phyloP scores from a whole-genome alignment of 768 basidiomycete genomes.

The Cystobasidium onofrii region DNA sequence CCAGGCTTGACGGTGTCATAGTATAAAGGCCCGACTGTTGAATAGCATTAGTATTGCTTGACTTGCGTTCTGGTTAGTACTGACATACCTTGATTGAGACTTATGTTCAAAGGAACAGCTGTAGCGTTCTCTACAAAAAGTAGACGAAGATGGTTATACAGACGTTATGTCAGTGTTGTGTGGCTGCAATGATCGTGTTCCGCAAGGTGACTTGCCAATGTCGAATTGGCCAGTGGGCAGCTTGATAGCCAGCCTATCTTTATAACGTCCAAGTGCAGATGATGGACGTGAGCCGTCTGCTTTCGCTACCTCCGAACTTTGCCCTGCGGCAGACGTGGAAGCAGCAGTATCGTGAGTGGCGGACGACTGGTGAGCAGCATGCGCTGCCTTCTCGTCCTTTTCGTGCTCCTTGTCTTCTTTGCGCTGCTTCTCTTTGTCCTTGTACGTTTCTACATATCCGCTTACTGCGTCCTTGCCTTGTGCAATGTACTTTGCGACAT shows the following conservation, averaged over 20 bases:
- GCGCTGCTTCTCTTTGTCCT: background rate
- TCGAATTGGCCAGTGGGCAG: conserved; percentile 25
- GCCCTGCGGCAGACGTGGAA: background rate
- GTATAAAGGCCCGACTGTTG: conserved; percentile 27
- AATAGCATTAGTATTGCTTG: background rate
- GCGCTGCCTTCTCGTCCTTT: background rate
- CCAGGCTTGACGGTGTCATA: conserved; percentile 32
- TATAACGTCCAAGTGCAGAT: background rate
- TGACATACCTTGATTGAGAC: conserved; percentile 9
- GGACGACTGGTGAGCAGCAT: background rate
- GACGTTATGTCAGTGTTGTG: background rate
- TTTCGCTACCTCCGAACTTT: background rate
- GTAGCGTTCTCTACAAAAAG: conserved; percentile 13
- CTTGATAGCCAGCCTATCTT: background rate
- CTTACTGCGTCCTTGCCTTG: conserved; percentile 1
- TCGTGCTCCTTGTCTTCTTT: background rate
- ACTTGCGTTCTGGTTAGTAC: background rate
- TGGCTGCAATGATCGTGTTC: background rate
- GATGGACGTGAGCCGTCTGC: background rate
- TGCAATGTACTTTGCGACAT: conserved; percentile 2
- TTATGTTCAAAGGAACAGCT: conserved; percentile 22
- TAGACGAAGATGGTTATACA: background rate
- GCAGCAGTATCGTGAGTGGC: background rate
- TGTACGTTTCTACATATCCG: background rate
- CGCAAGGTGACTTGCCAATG: conserved; percentile 1